Base-by-base conservation (phyloP, 2,329 filamentous ascomycete species). In the Hypoxylon sp. region DNA sequence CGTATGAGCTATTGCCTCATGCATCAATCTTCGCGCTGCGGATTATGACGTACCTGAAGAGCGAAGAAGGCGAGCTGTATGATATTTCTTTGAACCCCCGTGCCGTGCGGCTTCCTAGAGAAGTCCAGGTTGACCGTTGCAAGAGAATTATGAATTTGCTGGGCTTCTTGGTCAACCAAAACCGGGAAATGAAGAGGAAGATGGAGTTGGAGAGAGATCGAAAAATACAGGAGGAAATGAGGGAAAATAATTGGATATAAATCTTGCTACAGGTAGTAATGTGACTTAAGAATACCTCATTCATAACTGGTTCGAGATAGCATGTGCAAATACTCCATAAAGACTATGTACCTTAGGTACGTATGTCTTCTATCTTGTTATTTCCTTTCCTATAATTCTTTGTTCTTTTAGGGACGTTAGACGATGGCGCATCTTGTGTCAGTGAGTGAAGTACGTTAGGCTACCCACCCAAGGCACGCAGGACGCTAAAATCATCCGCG, bases 1-100 rank as follows among this genome's bases (percentile, higher is more conserved):
- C 65, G n/a, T 65, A 68, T 34, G 65, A 65, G 1, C 49, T 65
- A 4, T 2, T 65, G 2, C 55, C 55, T 2, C 68, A 70, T n/a
- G 65, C 30, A 6, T 23, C 58, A 17, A 21, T 67, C 38, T 70
- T 70, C 41, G 55, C 55, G 2, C 14, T 70, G 10, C 49, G 57
- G 2, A 32, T 65, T 25, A 52, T 58, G 45, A 17, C 10, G 7
- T 70, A 65, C 34, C 17, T 68, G 6, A 49, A 11, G 25, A 65
- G 43, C 9, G 5, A 28, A 9, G 7, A 32, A 11, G 68, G 68
- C 11, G 21, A 43, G 21, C 5, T 0, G 34, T 70, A 56, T 25
- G 62, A 70, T 36, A 30, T 65, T 10, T 5, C 7, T 19, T 32
- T 57, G 4, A 32, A 46, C 2, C 2, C 7, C 0, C 25, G 19